phyloP scores from a whole-genome alignment of 176 grass and related monocot species.

The Musa acuminata region DNA sequence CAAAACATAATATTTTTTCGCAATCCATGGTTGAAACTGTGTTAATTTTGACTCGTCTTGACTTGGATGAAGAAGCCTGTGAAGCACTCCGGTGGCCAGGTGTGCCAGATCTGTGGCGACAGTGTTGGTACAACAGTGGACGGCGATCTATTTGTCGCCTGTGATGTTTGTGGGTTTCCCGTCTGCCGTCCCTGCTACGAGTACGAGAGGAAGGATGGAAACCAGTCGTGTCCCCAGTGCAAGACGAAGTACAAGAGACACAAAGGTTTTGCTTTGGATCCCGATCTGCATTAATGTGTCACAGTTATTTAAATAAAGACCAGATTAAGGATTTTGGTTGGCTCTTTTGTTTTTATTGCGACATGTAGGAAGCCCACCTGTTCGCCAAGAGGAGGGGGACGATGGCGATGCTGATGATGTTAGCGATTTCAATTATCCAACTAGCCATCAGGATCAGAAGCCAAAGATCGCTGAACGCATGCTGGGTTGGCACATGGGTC shows the following conservation, averaged over 20 bases:
- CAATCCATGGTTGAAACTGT: too few species aligned
- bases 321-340: not conserved
- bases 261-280: slow-evolving; percentile 18
- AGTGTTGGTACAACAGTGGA: slow-evolving; percentile 14
- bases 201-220: slow-evolving; percentile 29
- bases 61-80: slow-evolving; percentile 12
- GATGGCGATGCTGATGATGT: slow-evolving; percentile 67
- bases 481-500: slow-evolving; percentile 69
- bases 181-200: slow-evolving; percentile 30
- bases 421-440: slow-evolving; percentile 61
- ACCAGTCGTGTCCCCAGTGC: slow-evolving; percentile 26
- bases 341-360: not conserved
- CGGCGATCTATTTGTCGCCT: slow-evolving; percentile 25
- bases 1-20: not conserved
- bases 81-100: slow-evolving; percentile 20
- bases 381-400: slow-evolving; percentile 59
- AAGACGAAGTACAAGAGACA: slow-evolving; percentile 32
- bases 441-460: slow-evolving; percentile 63
- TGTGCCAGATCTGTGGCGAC: slow-evolving; percentile 28
- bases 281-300: not conserved
- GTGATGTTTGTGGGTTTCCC: slow-evolving; percentile 22
- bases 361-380: slow-evolving; percentile 57
- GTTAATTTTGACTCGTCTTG: slow-evolving; percentile 2
- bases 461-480: slow-evolving; percentile 75
- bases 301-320: slow-evolving; percentile 4